Percentiles rank a stretch among this genome's conserved stretches.
Evolutionary conservation across 2,329 filamentous ascomycete species (phyloP).

Genomic region (Botryotinia narcissicola): DNA sequence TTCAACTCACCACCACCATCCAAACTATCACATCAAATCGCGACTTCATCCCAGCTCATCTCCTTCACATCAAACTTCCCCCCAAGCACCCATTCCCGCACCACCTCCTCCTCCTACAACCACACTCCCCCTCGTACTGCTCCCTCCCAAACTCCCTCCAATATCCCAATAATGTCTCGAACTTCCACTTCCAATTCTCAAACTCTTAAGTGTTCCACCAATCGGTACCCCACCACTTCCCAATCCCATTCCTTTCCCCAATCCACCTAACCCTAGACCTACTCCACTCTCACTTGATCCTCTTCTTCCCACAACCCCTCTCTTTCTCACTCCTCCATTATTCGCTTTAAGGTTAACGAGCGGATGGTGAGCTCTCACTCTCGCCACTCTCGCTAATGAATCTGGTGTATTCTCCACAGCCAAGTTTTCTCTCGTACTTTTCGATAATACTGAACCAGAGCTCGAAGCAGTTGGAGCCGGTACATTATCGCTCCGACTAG

Average conservation of each 20-base stretch:
- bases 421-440: conserved; percentile 46
- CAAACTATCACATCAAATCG: neutral
- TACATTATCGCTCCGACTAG: conserved; percentile 34
- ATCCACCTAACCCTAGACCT: conserved; percentile 53
- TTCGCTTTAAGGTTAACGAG: conserved; percentile 56
- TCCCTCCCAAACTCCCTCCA: conserved; percentile 55
- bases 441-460: conserved; percentile 9
- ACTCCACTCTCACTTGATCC: conserved; percentile 87
- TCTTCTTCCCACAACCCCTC: conserved; percentile 46
- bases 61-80: neutral
- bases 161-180: conserved; percentile 92
- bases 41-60: neutral
- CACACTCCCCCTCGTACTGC: conserved; percentile 69
- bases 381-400: conserved; percentile 71
- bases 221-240: neutral
- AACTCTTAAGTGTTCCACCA: conserved; percentile 9
- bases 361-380: conserved; percentile 86
- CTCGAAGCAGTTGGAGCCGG: no score
- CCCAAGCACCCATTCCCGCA: conserved; percentile 5
- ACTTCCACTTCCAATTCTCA: conserved; percentile 52
- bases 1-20: neutral
- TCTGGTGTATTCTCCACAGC: conserved; percentile 57
- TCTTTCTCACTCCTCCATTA: conserved; percentile 45
- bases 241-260: conserved; percentile 43
- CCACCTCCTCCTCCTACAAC: conserved; percentile 60